phyloP scores from a whole-genome alignment of 139 green algal genomes.

The Tetradesmus obliquus region DNA sequence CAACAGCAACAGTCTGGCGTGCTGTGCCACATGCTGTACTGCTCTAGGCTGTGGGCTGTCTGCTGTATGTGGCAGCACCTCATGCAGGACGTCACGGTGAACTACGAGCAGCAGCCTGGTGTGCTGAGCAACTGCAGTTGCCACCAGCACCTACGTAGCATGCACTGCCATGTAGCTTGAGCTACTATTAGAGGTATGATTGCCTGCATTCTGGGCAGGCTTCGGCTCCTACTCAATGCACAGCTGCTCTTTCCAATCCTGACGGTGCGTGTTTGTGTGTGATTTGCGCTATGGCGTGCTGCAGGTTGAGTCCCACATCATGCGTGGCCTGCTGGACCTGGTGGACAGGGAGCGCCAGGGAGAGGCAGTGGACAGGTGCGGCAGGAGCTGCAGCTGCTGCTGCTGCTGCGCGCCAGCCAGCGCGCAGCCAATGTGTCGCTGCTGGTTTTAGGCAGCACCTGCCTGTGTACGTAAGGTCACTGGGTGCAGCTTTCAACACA shows the following conservation, averaged over 20 bases:
- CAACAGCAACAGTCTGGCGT: not conserved
- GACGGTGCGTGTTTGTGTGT: not conserved
- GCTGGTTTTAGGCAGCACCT: too few species aligned
- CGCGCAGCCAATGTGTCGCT: too few species aligned
- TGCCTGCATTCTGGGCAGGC: too few species aligned
- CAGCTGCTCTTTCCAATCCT: not conserved
- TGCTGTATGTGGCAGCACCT: too few species aligned
- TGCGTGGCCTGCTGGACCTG: conserved; percentile 76
- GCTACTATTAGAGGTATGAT: too few species aligned
- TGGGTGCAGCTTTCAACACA: too few species aligned
- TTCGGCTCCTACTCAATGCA: too few species aligned
- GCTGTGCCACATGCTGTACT: too few species aligned
- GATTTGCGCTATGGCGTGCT: not conserved
- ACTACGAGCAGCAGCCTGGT: not conserved
- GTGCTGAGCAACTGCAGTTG: not conserved
- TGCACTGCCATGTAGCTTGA: not conserved
- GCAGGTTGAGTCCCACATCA: conserved; percentile 76
- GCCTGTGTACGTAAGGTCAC: too few species aligned
- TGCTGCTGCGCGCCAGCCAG: not conserved
- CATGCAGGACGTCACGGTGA: not conserved
- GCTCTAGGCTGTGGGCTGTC: too few species aligned
- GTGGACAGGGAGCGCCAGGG: conserved; percentile 83
- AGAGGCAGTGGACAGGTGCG: conserved; percentile 76
- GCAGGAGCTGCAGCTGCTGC: too few species aligned
- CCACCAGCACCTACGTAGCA: not conserved